These are phyloP conservation scores for Arthroderma sp. DNA, from an alignment of 2,329 filamentous ascomycete genomes.

Conservation along the genomic window DNA sequence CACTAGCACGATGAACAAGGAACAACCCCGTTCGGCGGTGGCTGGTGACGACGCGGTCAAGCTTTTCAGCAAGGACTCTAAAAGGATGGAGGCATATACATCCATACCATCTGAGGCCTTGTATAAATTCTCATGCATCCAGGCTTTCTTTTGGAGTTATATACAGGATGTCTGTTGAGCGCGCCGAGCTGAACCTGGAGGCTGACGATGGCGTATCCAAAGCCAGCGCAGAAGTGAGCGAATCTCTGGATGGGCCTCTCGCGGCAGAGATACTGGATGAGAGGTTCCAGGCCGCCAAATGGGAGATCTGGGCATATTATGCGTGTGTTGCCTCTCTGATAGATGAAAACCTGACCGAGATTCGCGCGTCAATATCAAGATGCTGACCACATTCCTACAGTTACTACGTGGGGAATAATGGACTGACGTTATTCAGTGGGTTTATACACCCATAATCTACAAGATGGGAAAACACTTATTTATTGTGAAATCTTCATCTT, in stretches of 20 bases:
- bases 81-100: neutral
- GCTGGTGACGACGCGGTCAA: neutral
- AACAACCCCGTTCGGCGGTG: neutral
- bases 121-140: neutral
- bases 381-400: conserved; percentile 20
- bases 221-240: neutral
- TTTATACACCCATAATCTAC: neutral
- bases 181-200: neutral
- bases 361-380: neutral
- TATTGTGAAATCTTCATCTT: neutral
- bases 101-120: neutral
- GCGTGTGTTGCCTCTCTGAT: conserved; percentile 24
- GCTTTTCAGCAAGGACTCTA: neutral
- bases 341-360: conserved; percentile 7
- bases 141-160: neutral
- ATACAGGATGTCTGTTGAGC: neutral
- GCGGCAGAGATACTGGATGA: conserved; percentile 42
- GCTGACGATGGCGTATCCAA: neutral
- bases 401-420: conserved; percentile 58
- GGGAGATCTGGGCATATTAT: conserved; percentile 49
- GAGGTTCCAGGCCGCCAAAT: conserved; percentile 39
- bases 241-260: conserved; percentile 26
- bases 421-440: conserved; percentile 46
- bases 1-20: conserved; percentile 1
- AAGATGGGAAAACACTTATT: neutral